Evolutionary conservation across 2,329 filamentous ascomycete species (phyloP).

Genomic region (Phaeophleospora eucalypticola): DNA sequence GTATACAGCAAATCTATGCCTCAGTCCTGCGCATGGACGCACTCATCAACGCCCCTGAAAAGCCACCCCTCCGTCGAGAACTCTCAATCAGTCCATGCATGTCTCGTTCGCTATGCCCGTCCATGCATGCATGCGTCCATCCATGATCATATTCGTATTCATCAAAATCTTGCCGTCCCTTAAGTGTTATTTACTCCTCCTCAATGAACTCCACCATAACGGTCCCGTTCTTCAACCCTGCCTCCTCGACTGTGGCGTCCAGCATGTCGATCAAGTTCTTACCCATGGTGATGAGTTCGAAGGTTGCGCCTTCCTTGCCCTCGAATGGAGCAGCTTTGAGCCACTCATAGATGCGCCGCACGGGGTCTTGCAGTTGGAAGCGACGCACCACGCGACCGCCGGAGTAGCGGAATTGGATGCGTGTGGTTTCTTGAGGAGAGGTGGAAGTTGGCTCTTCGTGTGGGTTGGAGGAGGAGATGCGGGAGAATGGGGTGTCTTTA

Average conservation of each 20-base stretch:
- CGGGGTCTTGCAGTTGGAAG: slow-evolving; percentile 72
- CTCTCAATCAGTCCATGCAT: too few relatives aligned
- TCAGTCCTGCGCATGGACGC: too few relatives aligned
- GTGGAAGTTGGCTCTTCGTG: slow-evolving; percentile 70
- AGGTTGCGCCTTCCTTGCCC: slow-evolving; percentile 70
- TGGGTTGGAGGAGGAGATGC: slow-evolving; percentile 66
- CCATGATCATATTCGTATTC: too few relatives aligned
- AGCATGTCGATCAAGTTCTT: slow-evolving; percentile 71
- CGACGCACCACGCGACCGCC: slow-evolving; percentile 79
- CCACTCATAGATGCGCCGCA: slow-evolving; percentile 90
- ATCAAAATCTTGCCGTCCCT: too few relatives aligned
- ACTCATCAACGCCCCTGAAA: too few relatives aligned
- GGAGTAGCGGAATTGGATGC: slow-evolving; percentile 88
- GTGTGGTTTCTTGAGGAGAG: slow-evolving; percentile 65
- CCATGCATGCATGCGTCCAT: too few relatives aligned
- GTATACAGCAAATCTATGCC: too few relatives aligned
- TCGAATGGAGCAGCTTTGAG: slow-evolving; percentile 83
- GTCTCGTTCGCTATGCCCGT: too few relatives aligned
- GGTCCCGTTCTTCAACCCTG: slow-evolving; percentile 84
- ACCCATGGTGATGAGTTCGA: slow-evolving; percentile 86
- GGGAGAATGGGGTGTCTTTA: slow-evolving; percentile 52
- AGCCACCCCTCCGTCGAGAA: too few relatives aligned
- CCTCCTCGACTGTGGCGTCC: slow-evolving; percentile 68
- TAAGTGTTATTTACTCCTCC: slow-evolving; percentile 9
- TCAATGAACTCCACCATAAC: slow-evolving; percentile 83